A percentile compares a stretch with the other conserved stretches of the same genome.
phyloP scores from a whole-genome alignment of 2,329 filamentous ascomycete genomes.

The Pezicula neosporulosa region DNA sequence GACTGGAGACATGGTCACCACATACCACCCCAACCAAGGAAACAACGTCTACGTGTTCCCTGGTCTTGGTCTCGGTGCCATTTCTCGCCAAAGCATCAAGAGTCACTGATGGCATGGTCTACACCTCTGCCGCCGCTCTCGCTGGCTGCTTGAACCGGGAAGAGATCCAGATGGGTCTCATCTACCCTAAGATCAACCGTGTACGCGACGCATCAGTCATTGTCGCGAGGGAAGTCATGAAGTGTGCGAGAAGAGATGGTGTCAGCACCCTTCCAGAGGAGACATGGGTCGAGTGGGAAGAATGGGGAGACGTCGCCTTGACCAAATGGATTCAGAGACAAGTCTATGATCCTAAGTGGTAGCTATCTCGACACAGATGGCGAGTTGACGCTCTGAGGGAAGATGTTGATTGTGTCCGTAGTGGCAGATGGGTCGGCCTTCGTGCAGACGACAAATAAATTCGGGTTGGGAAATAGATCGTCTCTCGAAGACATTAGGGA shows the following conservation, averaged over 20 bases:
- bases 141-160: constrained; percentile 74
- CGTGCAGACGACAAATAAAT: too few species aligned
- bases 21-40: constrained; percentile 77
- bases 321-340: constrained; percentile 56
- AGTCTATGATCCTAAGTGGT: constrained; percentile 52
- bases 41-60: constrained; percentile 95
- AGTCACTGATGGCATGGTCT: constrained; percentile 95
- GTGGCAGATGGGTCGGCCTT: too few species aligned
- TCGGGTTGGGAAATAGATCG: too few species aligned
- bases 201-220: constrained; percentile 86
- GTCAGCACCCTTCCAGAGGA: constrained; percentile 67
- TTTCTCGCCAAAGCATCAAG: constrained; percentile 86
- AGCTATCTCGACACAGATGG: constrained; percentile 3
- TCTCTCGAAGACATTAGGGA: too few species aligned
- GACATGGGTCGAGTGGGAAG: constrained; percentile 70
- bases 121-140: constrained; percentile 82
- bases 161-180: constrained; percentile 77
- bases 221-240: constrained; percentile 90
- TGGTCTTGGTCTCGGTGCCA: constrained; percentile 88
- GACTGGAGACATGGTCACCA: constrained; percentile 55
- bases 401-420: too few species aligned
- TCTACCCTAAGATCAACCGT: constrained; percentile 88
- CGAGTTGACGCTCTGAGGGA: neutral
- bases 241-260: constrained; percentile 78
- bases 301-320: constrained; percentile 63